Base-by-base conservation (phyloP, 164 flowering plant species). In the Chimonanthus praecox region DNA sequence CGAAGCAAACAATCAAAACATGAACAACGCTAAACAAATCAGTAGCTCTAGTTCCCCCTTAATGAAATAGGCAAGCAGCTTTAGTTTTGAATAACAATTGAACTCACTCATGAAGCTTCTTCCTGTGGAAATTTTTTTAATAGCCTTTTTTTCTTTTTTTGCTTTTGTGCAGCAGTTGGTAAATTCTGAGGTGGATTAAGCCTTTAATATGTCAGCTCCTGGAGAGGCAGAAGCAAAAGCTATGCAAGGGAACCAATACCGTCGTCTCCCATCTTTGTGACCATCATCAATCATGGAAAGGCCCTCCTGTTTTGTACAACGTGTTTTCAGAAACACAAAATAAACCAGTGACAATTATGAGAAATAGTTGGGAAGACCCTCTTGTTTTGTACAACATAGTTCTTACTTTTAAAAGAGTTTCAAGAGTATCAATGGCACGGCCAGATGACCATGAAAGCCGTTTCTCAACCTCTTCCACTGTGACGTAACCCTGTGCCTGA, bases 241-340 rank as follows among this genome's bases (percentile, higher is more conserved):
- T 10, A 89, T 90, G 76, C 96, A 93, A 8, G 99, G 98, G 77
- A 95, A 92, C 98, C 98, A 95, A 58, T 95, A 93, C 18, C 93
- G 85, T 3, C 93, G 86, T 75, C 78, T 87, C 11, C 99, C 90
- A 78, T 92, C 99, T 73, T 72, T 85, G 70, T 95, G 94, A 33
- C 99, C 99, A 75, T 93, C 90, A 80, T 95, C 99, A 47, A 95
- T 86, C 99, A 95, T 95, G 16, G 99, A 91, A 76, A 93, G 97
- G 69, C 98, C 97, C 75, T 95, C 99, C 99, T 95, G 96, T 74
- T 81, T 68, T 6, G 67, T 48, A 58, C 45, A 75, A 80, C 7
- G 45, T 13, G 33, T 73, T 50, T 48, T 71, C 61, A 70, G 47
- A 16, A 49, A 64, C 49, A 66, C 68, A 45, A 33, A 33, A 33